Conservation (phyloP, 1,284 basidiomycete genomes). For the Ceratobasidium sp. region DNA sequence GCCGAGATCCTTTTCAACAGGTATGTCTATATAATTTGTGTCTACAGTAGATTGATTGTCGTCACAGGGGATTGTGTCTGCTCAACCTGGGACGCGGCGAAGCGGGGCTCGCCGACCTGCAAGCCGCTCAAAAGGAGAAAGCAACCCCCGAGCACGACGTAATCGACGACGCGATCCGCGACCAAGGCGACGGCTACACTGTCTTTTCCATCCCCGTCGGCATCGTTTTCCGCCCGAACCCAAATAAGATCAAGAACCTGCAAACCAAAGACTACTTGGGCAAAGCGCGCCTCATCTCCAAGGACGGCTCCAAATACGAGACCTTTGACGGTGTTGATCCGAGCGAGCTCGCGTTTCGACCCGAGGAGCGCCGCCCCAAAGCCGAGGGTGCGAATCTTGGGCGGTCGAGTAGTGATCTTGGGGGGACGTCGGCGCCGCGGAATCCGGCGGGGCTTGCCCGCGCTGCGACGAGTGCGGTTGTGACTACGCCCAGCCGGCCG, state of each 20-base stretch:
- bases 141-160: slow-evolving; percentile 83
- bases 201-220: slow-evolving; percentile 89
- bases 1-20: slow-evolving; percentile 90
- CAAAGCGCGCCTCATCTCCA: slow-evolving; percentile 84
- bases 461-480: slow-evolving; percentile 23
- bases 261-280: slow-evolving; percentile 87
- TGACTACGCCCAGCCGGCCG: neutral
- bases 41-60: neutral
- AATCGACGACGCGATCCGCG: slow-evolving; percentile 86
- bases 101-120: slow-evolving; percentile 75
- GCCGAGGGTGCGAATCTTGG: slow-evolving; percentile 5
- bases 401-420: slow-evolving; percentile 29
- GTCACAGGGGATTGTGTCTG: slow-evolving; percentile 65
- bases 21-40: slow-evolving; percentile 45
- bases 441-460: slow-evolving; percentile 25
- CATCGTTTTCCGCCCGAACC: slow-evolving; percentile 84
- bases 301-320: slow-evolving; percentile 74
- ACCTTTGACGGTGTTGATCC: slow-evolving; percentile 80
- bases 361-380: neutral
- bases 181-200: slow-evolving; percentile 82
- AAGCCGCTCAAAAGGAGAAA: slow-evolving; percentile 75
- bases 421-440: slow-evolving; percentile 23
- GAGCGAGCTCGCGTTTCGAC: slow-evolving; percentile 21
- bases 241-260: slow-evolving; percentile 86
- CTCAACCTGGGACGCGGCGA: slow-evolving; percentile 70